A percentile compares a stretch with the other conserved stretches of the same genome.
Conservation (phyloP, 1,284 basidiomycete species). For the Moesziomyces parantarcticus region DNA sequence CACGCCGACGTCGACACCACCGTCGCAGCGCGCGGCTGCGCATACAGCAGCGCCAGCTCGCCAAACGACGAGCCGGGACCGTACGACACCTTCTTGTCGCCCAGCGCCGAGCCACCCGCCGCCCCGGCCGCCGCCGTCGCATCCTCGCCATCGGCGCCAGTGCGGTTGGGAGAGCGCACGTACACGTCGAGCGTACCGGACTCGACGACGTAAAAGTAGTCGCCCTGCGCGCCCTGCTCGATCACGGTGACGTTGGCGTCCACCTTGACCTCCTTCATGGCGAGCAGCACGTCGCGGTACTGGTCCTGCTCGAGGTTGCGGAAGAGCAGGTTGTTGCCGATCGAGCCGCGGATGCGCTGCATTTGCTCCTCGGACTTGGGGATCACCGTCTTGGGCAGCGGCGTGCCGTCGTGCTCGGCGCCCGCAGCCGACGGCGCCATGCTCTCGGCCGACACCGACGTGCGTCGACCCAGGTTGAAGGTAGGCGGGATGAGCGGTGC, state of each 20-base stretch:
- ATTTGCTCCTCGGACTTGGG: conserved; percentile 88
- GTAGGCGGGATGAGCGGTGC: conserved; percentile 68
- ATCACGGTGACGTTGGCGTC: conserved; percentile 85
- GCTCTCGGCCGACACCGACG: conserved; percentile 96
- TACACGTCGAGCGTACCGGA: conserved; percentile 87
- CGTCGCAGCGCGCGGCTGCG: conserved; percentile 92
- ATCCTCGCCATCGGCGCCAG: conserved; percentile 45
- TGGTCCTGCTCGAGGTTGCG: conserved; percentile 96
- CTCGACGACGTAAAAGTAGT: conserved; percentile 98
- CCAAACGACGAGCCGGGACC: conserved; percentile 89
- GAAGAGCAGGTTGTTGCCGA: conserved; percentile 91
- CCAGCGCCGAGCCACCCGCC: conserved; percentile 21
- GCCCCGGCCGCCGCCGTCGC: conserved; percentile 31
- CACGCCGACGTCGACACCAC: conserved; percentile 84
- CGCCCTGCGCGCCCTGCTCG: conserved; percentile 93
- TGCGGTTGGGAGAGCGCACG: conserved; percentile 70
- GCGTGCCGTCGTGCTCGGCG: conserved; percentile 22
- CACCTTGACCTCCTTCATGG: conserved; percentile 90
- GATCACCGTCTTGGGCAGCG: conserved; percentile 49
- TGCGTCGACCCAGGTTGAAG: conserved; percentile 86
- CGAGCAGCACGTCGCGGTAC: conserved; percentile 88
- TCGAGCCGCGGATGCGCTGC: conserved; percentile 84
- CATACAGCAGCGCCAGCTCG: conserved; percentile 97
- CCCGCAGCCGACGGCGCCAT: conserved; percentile 75
- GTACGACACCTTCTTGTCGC: conserved; percentile 75